A percentile compares a stretch with the other conserved stretches of the same genome.
Evolutionary conservation across 2,329 filamentous ascomycete genomes (phyloP).

Genomic region (Fusarium fujikuroi): DNA sequence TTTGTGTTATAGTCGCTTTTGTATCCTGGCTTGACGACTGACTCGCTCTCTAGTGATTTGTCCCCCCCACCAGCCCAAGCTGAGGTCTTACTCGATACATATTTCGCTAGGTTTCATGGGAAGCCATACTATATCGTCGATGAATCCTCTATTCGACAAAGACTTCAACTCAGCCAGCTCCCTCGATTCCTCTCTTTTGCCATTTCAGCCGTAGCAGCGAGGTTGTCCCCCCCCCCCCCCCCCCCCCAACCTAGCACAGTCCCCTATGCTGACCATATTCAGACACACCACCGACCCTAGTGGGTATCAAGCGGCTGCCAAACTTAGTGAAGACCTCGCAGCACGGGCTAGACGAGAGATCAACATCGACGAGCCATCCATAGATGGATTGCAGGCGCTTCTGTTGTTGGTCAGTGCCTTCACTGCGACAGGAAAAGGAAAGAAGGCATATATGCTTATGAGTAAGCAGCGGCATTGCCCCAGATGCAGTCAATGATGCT

Average conservation of each 20-base stretch:
- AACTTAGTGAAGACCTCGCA: conserved; percentile 78
- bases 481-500: conserved; percentile 40
- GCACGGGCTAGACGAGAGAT: conserved; percentile 74
- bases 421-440: conserved; percentile 81
- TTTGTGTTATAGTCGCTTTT: conserved; percentile 6
- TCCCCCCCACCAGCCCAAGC: conserved; percentile 61
- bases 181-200: conserved; percentile 64
- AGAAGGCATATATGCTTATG: conserved; percentile 87
- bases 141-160: conserved; percentile 77
- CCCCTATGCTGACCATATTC: neutral
- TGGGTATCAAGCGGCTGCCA: conserved; percentile 74
- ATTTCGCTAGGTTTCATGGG: conserved; percentile 81
- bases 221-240: conserved; percentile 55
- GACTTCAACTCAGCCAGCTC: conserved; percentile 75
- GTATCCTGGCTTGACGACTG: conserved; percentile 3
- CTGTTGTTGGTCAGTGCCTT: conserved; percentile 80
- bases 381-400: conserved; percentile 80
- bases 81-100: conserved; percentile 77
- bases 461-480: conserved; percentile 59
- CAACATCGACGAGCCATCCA: conserved; percentile 82
- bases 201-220: conserved; percentile 70
- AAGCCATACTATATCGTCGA: conserved; percentile 87
- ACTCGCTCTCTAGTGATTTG: conserved; percentile 53
- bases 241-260: neutral
- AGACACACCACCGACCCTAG: conserved; percentile 75